Evolutionary conservation across 2,329 filamentous ascomycete genomes (phyloP), one percentile per base, ranked within the genome.

Genomic region (Aspergillus puulaauensis): DNA sequence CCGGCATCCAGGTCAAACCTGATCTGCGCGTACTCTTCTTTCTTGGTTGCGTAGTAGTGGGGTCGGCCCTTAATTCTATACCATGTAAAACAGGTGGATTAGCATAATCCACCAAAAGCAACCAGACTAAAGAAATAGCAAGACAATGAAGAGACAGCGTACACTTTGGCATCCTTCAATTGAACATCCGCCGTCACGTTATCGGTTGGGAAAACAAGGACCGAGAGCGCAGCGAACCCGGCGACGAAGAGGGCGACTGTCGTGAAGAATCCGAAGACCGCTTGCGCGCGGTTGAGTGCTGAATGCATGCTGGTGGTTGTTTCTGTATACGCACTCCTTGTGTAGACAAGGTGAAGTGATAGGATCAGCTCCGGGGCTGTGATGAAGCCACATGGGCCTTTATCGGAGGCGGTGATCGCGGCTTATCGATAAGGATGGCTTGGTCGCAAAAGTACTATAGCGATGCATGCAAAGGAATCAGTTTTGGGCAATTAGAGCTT

Each of bases 251-350:
- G 95, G 57, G 90, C 89, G 63, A 97, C 92, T 24, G 92, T 96
- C 17, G 95, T 98, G 82, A 98, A 97, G 86, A 96, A 97, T 76
- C 95, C 92, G 75, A 99, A 99, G 74, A 92, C 88, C 79, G 91
- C 93, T 77, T 99, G 95, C 65, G 89, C 76, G 66, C 95, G 90
- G 62, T 90, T 91, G 49, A 96, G 78, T 47, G 89, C 85, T 71
- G 91, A 96, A 78, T 97, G 89, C 95, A 99, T 98, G 60, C 60
- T 79, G 23, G 4, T 14, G 3, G 17, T 14, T 23, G 33, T 31
- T 24, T 49, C 21, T 48, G n/a, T 17, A 4, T 37, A 7, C 21
- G 19, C 11, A 27, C 33, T 35, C 40, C 40, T 17, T 52, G 39
- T 43, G 45, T 35, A 17, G 24, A 27, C 19, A 15, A 15, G 35